phyloP scores from a whole-genome alignment of 805 yeast species.

The Saturnispora sanitii region DNA sequence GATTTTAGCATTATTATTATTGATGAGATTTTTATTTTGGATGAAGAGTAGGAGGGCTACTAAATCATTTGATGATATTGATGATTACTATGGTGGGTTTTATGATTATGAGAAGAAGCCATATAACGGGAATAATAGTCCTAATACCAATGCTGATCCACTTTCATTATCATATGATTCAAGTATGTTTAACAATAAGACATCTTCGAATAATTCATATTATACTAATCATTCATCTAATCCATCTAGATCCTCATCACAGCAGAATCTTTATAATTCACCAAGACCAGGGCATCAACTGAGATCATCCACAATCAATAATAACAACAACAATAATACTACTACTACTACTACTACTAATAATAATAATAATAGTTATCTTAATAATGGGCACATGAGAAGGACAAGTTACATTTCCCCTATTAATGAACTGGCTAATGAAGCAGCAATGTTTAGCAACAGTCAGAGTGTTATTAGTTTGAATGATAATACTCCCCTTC shows the following conservation, averaged over 20 bases:
- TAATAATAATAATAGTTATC: neutral
- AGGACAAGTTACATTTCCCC: conserved; percentile 23
- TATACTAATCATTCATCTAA: conserved; percentile 10
- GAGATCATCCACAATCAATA: conserved; percentile 5
- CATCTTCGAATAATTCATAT: conserved; percentile 8
- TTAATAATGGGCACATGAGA: neutral
- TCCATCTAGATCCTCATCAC: conserved; percentile 3
- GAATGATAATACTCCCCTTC: neutral
- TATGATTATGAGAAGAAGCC: conserved; percentile 8
- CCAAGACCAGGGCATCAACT: conserved; percentile 19
- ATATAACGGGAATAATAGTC: neutral
- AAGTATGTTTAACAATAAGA: conserved; percentile 6
- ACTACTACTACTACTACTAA: too few species aligned
- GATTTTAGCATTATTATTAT: conserved; percentile 16
- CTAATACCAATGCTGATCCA: conserved; percentile 4
- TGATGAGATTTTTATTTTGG: conserved; percentile 20
- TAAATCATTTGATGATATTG: conserved; percentile 11
- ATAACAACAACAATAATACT: too few species aligned
- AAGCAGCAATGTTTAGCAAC: neutral
- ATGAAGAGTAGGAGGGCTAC: conserved; percentile 21
- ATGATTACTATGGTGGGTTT: conserved; percentile 15
- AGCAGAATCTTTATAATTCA: too few species aligned
- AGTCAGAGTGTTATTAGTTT: too few species aligned
- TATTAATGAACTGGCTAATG: conserved; percentile 17
- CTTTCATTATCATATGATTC: conserved; percentile 12